Evolutionary conservation across 768 basidiomycete genomes (phyloP).

Genomic region (Tylopilus sp.): DNA sequence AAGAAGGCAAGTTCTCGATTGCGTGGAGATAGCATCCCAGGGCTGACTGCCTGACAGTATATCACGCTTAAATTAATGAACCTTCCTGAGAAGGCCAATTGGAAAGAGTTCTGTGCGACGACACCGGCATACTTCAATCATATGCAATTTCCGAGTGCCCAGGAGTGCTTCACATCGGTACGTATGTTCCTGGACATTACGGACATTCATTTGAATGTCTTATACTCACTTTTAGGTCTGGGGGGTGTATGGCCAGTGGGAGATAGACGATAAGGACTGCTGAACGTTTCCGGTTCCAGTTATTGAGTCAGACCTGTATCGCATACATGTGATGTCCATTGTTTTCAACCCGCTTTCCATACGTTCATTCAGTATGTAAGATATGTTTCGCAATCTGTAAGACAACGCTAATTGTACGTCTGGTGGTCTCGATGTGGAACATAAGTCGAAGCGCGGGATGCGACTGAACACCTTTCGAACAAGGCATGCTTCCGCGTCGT

Average conservation of each 20-base stretch:
- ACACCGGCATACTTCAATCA: constrained; percentile 28
- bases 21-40: background rate
- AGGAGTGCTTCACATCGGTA: constrained; percentile 15
- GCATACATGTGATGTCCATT: background rate
- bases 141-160: constrained; percentile 20
- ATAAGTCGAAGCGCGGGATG: no score
- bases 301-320: background rate
- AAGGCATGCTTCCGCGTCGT: no score
- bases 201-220: background rate
- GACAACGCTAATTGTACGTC: no score
- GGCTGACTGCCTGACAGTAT: constrained; percentile 16
- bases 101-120: constrained; percentile 34
- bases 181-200: background rate
- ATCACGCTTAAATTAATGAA: constrained; percentile 26
- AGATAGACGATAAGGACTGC: background rate
- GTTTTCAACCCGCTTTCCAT: background rate
- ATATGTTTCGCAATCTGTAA: background rate
- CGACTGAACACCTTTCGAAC: no score
- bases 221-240: constrained; percentile 7
- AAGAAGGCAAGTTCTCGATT: constrained; percentile 13
- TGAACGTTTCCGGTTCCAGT: background rate
- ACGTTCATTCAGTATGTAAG: background rate
- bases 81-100: constrained; percentile 24
- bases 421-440: no score
- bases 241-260: background rate